Conservation (phyloP, 2,329 filamentous ascomycete genomes). For the Nothophaeocryptopus gaeumannii region DNA sequence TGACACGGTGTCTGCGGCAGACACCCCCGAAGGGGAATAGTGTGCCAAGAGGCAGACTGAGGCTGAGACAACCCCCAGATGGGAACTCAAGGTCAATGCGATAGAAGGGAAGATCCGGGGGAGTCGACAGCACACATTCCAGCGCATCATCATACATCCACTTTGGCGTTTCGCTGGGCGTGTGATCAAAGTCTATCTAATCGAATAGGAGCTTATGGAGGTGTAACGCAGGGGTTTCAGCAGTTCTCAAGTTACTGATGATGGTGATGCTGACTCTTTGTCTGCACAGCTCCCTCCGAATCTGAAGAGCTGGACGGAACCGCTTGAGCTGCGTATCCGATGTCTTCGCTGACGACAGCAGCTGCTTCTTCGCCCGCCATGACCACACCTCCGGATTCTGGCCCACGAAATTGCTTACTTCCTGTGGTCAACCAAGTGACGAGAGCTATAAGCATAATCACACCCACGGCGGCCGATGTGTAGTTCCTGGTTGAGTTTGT, state of each 20-base stretch:
- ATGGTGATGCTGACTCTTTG: too few relatives aligned
- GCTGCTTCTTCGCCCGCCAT: slow-evolving; percentile 3
- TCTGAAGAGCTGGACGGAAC: too few relatives aligned
- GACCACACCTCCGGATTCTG: slow-evolving; percentile 27
- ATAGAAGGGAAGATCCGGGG: slow-evolving; percentile 4
- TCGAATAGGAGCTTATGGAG: background rate
- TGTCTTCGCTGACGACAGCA: slow-evolving; percentile 10
- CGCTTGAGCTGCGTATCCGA: background rate
- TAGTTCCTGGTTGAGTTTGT: slow-evolving; percentile 42
- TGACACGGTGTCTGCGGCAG: too few relatives aligned
- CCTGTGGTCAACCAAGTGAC: slow-evolving; percentile 55
- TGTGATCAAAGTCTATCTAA: slow-evolving; percentile 2
- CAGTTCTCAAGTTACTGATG: too few relatives aligned
- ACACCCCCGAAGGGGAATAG: too few relatives aligned
- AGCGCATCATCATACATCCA: slow-evolving; percentile 7
- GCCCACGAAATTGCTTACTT: slow-evolving; percentile 51
- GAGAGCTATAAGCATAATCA: slow-evolving; percentile 51
- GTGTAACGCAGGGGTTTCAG: slow-evolving; percentile 1
- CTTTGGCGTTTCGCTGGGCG: background rate
- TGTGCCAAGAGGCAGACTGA: too few relatives aligned
- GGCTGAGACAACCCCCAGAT: too few relatives aligned
- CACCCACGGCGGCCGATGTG: slow-evolving; percentile 55
- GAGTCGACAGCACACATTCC: slow-evolving; percentile 8
- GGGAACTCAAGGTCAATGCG: slow-evolving; percentile 5
- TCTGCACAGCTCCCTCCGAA: too few relatives aligned